Evolutionary conservation across 2,329 filamentous ascomycete species (phyloP).

Genomic region (Blumeriella jaapii): DNA sequence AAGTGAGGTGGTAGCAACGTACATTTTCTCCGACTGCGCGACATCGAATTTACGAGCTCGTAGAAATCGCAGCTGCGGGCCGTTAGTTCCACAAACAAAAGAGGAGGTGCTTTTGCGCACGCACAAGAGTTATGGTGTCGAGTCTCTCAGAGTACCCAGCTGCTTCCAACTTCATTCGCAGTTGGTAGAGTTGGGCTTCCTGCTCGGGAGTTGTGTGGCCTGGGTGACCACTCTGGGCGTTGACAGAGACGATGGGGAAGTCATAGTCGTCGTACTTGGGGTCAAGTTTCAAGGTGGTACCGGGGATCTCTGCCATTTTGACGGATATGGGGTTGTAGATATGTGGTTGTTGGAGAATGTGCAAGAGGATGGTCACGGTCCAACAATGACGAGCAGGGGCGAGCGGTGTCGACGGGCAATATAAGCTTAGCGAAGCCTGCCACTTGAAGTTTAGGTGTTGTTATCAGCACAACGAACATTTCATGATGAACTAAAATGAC

Average conservation of each 20-base stretch:
- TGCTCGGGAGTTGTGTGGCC: slow-evolving; percentile 79
- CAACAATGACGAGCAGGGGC: slow-evolving; percentile 16
- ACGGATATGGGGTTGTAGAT: slow-evolving; percentile 3
- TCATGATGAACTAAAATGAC: no score
- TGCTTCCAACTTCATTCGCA: slow-evolving; percentile 74
- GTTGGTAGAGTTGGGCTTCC: slow-evolving; percentile 79
- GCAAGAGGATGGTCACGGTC: no score
- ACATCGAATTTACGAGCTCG: slow-evolving; percentile 94
- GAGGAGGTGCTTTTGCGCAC: slow-evolving; percentile 21
- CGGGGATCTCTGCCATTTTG: slow-evolving; percentile 20
- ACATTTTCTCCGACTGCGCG: slow-evolving; percentile 77
- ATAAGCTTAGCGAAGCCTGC: not conserved
- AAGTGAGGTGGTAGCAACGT: slow-evolving; percentile 30
- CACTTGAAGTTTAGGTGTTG: not conserved
- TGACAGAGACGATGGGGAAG: slow-evolving; percentile 69
- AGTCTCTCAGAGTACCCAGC: slow-evolving; percentile 73
- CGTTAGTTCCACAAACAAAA: slow-evolving; percentile 3
- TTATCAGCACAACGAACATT: no score
- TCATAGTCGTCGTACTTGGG: slow-evolving; percentile 96
- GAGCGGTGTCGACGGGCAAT: slow-evolving; percentile 1
- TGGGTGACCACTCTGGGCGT: slow-evolving; percentile 64
- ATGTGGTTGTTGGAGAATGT: not conserved
- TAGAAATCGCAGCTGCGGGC: slow-evolving; percentile 68
- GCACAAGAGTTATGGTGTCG: slow-evolving; percentile 83
- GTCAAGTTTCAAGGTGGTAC: slow-evolving; percentile 42